Conservation (phyloP, 139 green algal species). For the Ettlia oleoabundans region DNA sequence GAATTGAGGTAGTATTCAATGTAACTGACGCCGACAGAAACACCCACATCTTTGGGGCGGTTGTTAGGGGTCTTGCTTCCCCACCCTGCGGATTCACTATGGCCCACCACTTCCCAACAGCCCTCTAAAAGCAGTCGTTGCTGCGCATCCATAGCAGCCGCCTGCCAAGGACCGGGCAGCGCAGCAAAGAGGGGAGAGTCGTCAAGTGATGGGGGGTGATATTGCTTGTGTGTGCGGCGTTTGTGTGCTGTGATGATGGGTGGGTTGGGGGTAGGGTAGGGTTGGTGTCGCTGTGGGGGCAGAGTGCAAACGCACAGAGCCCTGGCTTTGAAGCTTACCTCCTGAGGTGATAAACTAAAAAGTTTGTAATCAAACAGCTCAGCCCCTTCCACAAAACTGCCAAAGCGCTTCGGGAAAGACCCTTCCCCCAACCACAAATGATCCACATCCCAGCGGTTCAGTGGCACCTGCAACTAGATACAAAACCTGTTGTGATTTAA, state of each 20-base stretch:
- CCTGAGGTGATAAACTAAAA: conserved; percentile 65
- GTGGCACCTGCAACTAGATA: conserved; percentile 32
- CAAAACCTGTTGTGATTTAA: neutral
- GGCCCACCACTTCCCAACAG: conserved; percentile 23
- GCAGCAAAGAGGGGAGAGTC: no score
- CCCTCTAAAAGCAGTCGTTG: conserved; percentile 75
- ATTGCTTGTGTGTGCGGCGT: no score
- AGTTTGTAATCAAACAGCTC: conserved; percentile 75
- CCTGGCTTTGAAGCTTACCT: conserved; percentile 45
- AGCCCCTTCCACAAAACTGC: conserved; percentile 53
- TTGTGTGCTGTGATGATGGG: no score
- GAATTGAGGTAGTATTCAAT: conserved; percentile 49
- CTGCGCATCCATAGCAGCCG: conserved; percentile 84
- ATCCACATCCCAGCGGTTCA: conserved; percentile 71
- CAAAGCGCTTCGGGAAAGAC: conserved; percentile 53
- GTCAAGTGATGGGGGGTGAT: no score
- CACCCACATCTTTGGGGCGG: neutral
- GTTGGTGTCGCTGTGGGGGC: no score
- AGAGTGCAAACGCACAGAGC: neutral
- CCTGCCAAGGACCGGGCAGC: no score
- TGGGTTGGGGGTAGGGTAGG: no score
- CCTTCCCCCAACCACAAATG: neutral
- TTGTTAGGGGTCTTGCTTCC: neutral
- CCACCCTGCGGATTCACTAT: neutral
- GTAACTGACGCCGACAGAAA: conserved; percentile 19